Percentiles rank a stretch among this genome's conserved stretches.
phyloP scores from a whole-genome alignment of 331 rosid species.

The Prunus yedoensis region DNA sequence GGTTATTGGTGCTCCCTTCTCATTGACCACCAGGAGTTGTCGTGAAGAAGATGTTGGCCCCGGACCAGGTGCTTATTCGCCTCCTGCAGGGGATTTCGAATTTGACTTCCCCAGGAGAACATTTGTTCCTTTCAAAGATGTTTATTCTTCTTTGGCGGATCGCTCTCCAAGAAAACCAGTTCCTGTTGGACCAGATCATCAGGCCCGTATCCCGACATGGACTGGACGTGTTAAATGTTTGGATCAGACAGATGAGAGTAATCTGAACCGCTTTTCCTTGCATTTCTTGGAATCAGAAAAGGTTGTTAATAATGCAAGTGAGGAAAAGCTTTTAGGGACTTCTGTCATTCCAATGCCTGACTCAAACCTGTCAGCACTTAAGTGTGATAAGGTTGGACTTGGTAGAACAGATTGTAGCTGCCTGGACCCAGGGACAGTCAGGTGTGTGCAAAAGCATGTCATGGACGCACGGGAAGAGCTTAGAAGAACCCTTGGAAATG shows the following conservation, averaged over 20 bases:
- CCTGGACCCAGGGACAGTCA: slow-evolving; percentile 34
- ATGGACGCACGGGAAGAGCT: slow-evolving; percentile 41
- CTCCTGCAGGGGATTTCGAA: slow-evolving; percentile 35
- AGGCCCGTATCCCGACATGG: slow-evolving; percentile 53
- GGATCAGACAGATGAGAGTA: slow-evolving; percentile 13
- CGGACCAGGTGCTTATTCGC: slow-evolving; percentile 28
- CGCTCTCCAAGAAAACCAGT: slow-evolving; percentile 39
- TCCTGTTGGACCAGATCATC: slow-evolving; percentile 56
- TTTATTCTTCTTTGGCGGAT: slow-evolving; percentile 22
- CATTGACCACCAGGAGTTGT: slow-evolving; percentile 26
- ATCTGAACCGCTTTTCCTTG: background rate
- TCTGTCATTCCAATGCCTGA: slow-evolving; percentile 41
- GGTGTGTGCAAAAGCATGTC: slow-evolving; percentile 54
- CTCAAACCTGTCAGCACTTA: background rate
- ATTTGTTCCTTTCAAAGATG: slow-evolving; percentile 33
- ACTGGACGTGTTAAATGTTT: slow-evolving; percentile 14
- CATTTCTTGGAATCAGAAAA: slow-evolving; percentile 4
- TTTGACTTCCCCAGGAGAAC: slow-evolving; percentile 34
- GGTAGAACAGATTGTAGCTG: slow-evolving; percentile 41
- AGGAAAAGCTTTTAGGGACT: slow-evolving; percentile 49
- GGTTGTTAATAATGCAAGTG: slow-evolving; percentile 18
- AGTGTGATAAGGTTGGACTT: slow-evolving; percentile 22
- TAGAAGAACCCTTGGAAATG: slow-evolving; percentile 41
- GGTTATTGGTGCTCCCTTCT: slow-evolving; percentile 26
- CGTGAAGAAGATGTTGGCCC: slow-evolving; percentile 44